Evolutionary conservation across 495 filamentous ascomycete genomes (phyloP).

Genomic region (Margaritispora aquatica): DNA sequence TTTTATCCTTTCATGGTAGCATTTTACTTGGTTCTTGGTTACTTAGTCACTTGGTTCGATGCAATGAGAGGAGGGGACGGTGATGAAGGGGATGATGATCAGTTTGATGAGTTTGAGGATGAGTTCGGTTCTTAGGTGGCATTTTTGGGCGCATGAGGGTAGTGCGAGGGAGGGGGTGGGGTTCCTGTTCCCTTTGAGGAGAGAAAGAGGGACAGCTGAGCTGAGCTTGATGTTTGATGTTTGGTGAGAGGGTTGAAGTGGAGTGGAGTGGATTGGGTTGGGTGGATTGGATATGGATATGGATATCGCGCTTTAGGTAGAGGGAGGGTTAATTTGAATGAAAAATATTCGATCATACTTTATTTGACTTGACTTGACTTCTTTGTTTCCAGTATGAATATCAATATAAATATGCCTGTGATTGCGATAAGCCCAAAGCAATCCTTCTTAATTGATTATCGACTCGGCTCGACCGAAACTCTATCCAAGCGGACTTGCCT

Average conservation of each 20-base stretch:
- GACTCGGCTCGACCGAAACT: too few species aligned
- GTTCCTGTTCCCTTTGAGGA: not conserved
- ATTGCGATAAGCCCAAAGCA: too few species aligned
- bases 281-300: constrained; percentile 2
- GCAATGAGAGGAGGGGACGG: not conserved
- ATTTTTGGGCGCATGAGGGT: constrained; percentile 12
- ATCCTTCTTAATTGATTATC: too few species aligned
- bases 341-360: not conserved
- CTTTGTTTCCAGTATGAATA: too few species aligned
- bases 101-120: not conserved
- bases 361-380: not conserved
- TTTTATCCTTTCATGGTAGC: too few species aligned
- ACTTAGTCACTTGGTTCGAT: not conserved
- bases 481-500: too few species aligned
- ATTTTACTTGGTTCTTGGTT: too few species aligned
- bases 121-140: constrained; percentile 15
- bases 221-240: constrained; percentile 10
- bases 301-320: constrained; percentile 16
- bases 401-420: too few species aligned
- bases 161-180: too few species aligned
- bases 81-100: not conserved
- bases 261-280: too few species aligned
- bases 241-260: too few species aligned
- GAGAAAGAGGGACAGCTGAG: too few species aligned
- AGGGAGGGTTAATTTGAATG: constrained; percentile 7